Base-by-base conservation (phyloP, 768 basidiomycete genomes). In the Phanerochaete carnosa region DNA sequence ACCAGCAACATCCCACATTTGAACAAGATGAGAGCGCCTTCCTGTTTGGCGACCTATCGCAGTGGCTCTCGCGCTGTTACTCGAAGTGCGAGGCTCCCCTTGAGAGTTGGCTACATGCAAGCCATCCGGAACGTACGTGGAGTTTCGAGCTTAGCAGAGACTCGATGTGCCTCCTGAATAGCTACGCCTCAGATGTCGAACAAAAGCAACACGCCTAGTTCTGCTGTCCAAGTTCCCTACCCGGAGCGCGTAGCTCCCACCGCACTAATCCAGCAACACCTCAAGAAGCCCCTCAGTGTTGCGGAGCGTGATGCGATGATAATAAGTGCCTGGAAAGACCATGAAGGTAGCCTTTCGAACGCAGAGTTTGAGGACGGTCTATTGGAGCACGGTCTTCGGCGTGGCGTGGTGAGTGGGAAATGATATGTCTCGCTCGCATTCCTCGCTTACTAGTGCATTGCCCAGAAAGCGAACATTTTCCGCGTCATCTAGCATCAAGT, bases 381-480 rank as follows among this genome's bases (percentile, higher is more conserved):
- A 19, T 43, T 64, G 26, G 66, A 65, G 15, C 60, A 60, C n/a
- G 63, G 65, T 1, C 62, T 64, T 26, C 61, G 63, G 7, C 57
- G 62, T 15, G 59, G 65, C 23, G 66, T 67, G 57, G 64, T 67
- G 50, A 16, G 62, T 58, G 9, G 3, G 25, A 29, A n/a, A n/a
- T 43, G 19, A 43, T 7, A 43, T 19, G 19, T 35, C 12, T 16
- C 43, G 22, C 22, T 12, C 35, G 37, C 26, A 25, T 29, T 5
- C 16, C 4, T 28, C 22, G 52, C 29, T 46, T 16, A 15, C 43
- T 4, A 19, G 22, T 11, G 15, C 12, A 6, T n/a, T n/a, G n/a
- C n/a, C n/a, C 35, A 65, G 66, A 65, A 67, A 62, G 64, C 64
- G 11, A 64, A 67, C 54, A 65, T 67, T 11, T 65, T 65, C 57